Base-by-base conservation (phyloP, 2,329 filamentous ascomycete species). In the Camillea tinctor region DNA sequence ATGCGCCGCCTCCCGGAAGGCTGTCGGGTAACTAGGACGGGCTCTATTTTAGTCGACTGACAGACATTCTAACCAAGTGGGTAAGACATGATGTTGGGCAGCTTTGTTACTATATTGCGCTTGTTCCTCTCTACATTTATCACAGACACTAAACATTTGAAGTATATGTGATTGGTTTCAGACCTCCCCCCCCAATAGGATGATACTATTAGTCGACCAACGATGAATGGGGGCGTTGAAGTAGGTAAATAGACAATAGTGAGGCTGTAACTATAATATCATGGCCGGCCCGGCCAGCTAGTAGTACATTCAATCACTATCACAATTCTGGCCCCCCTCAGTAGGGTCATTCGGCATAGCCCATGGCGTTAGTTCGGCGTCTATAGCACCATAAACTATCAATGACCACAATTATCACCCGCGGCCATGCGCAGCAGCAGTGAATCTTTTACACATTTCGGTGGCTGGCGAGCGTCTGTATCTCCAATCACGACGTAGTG, bases 11-110 rank as follows among this genome's bases (percentile, higher is more conserved):
- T 50, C 49, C 49, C 49, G 23, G 17, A 21, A 36, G 15, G 13
- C 23, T 40, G 30, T 15, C 19, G 24, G n/a, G 21, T n/a, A 20
- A 30, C 23, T 23, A 23, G 49, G 30, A 54, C 52, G 30, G 52
- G 52, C 26, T 48, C 52, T 54, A 54, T 54, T 54, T 53, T 54
- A 54, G 52, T 26, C 3, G n/a, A 50, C 49, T 23, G 30, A 9
- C 20, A 30, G 22, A 13, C 15, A 11, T 19, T 13, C 20, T 24
- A 26, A 11, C 26, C 26, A 30, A 30, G 22, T 51, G 49, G 22
- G 20, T 24, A 21, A 24, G 49, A 21, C 22, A 24, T 24, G 22
- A 24, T 24, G 22, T 51, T 21, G 49, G 22, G 22, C 49, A 9
- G 9, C 22, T 21, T 22, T 51, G n/a, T 51, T 51, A 26, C 24